phyloP scores from a whole-genome alignment of 257 asterid genomes.

The Gynochthodes officinalis region DNA sequence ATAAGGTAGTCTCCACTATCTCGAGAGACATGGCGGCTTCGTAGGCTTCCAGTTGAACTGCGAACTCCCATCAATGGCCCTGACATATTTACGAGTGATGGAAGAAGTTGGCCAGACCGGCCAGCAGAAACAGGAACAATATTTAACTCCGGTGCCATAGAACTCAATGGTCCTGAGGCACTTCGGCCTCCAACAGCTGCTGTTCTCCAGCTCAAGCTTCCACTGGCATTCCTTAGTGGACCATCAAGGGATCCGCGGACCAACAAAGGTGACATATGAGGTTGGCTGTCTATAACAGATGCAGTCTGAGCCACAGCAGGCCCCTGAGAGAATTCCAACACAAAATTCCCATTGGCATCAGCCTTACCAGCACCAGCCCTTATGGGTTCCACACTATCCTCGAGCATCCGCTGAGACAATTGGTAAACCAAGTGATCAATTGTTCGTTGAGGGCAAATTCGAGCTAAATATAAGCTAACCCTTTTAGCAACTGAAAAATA shows the following conservation, averaged over 20 bases:
- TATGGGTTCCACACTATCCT: conserved; percentile 78
- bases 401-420: conserved; percentile 97
- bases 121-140: conserved; percentile 82
- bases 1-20: conserved; percentile 96
- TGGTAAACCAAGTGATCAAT: conserved; percentile 99
- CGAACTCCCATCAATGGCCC: conserved; percentile 97
- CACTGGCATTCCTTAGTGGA: conserved; percentile 89
- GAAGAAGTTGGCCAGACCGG: conserved; percentile 96
- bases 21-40: conserved; percentile 97
- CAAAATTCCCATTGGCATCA: conserved; percentile 60
- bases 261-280: conserved; percentile 97
- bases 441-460: conserved; percentile 97
- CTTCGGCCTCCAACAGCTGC: conserved; percentile 96
- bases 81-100: conserved; percentile 93
- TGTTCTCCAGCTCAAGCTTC: conserved; percentile 99
- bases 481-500: conserved; percentile 97
- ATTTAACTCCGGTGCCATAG: conserved; percentile 92
- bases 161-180: conserved; percentile 94
- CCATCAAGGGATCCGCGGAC: conserved; percentile 98
- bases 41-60: conserved; percentile 93
- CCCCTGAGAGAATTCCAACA: conserved; percentile 92
- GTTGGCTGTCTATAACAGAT: conserved; percentile 77
- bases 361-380: conserved; percentile 65
- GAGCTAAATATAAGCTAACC: conserved; percentile 92
- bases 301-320: conserved; percentile 78